Base-by-base conservation (phyloP, 148 eudicot genomes). In the Heliosperma pusillum region DNA sequence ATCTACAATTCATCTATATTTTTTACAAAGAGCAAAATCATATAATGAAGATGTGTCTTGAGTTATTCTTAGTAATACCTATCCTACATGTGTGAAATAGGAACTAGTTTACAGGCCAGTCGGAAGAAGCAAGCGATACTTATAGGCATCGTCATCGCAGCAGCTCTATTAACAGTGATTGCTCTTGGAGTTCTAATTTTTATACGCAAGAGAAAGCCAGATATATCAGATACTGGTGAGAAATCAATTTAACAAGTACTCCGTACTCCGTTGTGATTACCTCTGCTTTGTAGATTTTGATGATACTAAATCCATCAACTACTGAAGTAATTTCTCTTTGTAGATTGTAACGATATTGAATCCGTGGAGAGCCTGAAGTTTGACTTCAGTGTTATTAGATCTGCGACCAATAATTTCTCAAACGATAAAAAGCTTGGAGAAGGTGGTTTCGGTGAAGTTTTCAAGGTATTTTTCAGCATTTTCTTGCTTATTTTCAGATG, bases 381-480 rank as follows among this genome's bases (percentile, higher is more conserved):
- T 67, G 62, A 76, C 29, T 80, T 80, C 69, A 72, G 27, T 25
- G 69, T 27, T 56, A 80, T 80, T 65, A 80, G 64, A 72, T 66
- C 80, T 40, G 80, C 80, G 0, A 76, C 79, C 25, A 66, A 66
- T 45, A 71, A 66, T 47, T 80, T 80, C 77, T 27, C 77, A 12
- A 75, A 72, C 22, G 83, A 76, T 58, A 72, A 59, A 33, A 80
- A 80, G 77, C 83, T 80, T 8, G 83, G 83, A 71, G 83, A 80
- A 72, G 83, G 83, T 59, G 83, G 83, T 58, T 80, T 80, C 8
- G 83, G 83, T 59, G 68, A 67, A 66, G 83, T 80, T 76, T 80
- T 76, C 65, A 72, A 76, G 83, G 83, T 80, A 80, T 10, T 29
- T 44, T 21, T 36, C 7, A 1, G 70, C 6, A 5, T 52, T 52